Base-by-base conservation (phyloP, 768 basidiomycete genomes). In the Suillus tomentosus region DNA sequence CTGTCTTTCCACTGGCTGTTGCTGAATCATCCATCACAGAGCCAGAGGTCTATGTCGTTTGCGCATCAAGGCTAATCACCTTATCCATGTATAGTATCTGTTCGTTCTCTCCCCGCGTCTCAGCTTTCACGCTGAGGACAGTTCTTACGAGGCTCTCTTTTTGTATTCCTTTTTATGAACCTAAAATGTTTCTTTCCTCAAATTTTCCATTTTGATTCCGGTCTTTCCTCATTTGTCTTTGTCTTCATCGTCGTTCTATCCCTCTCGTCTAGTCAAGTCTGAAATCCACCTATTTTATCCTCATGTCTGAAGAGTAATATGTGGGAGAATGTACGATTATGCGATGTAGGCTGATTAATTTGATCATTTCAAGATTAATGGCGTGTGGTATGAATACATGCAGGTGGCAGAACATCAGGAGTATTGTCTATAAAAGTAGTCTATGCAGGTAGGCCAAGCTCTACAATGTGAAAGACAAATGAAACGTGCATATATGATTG, bases 91-190 rank as follows among this genome's bases (percentile, higher is more conserved):
- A 42, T 42, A 19, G 19, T 54, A 27, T 10, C 65, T 11, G 56
- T 9, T 24, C 8, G 17, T 4, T 62, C 43, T 59, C 19, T 65
- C 31, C 34, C 27, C 34, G 24, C 53, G 19, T 42, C 17, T 59
- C 37, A 15, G 7, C n/a, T 27, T 37, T 57, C 61, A 50, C 57
- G 57, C 65, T 62, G 17, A 45, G 66, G 64, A 71, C 66, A 65
- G 69, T 67, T 65, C 63, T 27, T 68, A 71, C 70, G 71, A 64
- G 65, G 31, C 42, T 53, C 39, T 42, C 59, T 36, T 61, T 63
- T 58, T 67, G 60, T 76, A 76, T 76, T 77, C 69, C 68, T 77
- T 69, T 70, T 76, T 77, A 77, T 76, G 66, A 66, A 51, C 47
- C 36, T 24, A 54, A 63, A 58, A 55, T 63, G 58, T 64, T 63